Base-by-base conservation (phyloP, 352 stramenopile species). In the Thalassiosira mediterranea region DNA sequence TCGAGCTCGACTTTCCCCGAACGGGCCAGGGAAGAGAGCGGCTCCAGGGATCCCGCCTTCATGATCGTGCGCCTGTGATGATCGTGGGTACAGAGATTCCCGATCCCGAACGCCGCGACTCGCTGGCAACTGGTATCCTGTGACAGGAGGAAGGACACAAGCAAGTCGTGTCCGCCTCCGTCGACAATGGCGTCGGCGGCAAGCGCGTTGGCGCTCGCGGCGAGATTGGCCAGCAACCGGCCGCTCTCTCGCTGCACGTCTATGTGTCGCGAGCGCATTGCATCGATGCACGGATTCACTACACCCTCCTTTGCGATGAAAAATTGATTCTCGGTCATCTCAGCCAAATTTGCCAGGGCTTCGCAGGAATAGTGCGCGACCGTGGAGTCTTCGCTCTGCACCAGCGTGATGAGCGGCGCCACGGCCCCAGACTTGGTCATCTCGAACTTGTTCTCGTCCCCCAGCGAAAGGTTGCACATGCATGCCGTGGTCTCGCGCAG, bases 381-480 rank as follows among this genome's bases (percentile, higher is more conserved):
- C 31, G 95, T 85, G 87, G 96, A 95, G 76, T 98, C 96, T 72
- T 98, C 95, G 4, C 89, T 97, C 73, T 97, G 91, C 8, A 96
- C 95, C 40, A 97, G 93, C 3, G 88, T 83, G 31, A 98, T 95
- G 1, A 98, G 84, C 17, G 94, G 91, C 10, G 91, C 60, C 11
- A 98, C 90, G 2, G 93, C 94, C 1, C 96, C 96, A 51, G 89
- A 96, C 72, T 98, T 98, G 15, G 94, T 91, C 34, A 98, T 96
- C 77, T 98, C 96, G 67, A 97, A 98, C 80, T 98, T 98, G 73
- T 96, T 98, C 74, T 98, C 96, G 53, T 98, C 95, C 29, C 91
- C 95, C 31, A 97, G 83, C 3, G 95, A 97, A 26, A 98, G 86
- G 80, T 98, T 98, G 70, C 94, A 98, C 0, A 98, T 81, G 1